A percentile compares a stretch with the other conserved stretches of the same genome.
phyloP scores from a whole-genome alignment of 768 basidiomycete genomes.

The Tubosaeta sp. region DNA sequence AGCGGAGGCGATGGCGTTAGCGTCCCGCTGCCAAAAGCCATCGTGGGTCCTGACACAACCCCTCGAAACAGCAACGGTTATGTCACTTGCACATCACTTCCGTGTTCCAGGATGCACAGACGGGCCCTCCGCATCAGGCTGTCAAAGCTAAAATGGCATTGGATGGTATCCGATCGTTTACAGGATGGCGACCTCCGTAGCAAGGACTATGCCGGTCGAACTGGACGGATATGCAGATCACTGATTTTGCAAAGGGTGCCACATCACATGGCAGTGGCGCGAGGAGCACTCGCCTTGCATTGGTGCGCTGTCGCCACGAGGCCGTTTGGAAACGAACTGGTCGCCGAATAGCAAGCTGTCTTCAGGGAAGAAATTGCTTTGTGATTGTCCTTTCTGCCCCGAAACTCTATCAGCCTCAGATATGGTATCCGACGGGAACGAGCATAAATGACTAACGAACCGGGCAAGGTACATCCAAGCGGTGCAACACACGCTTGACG shows the following conservation, averaged over 20 bases:
- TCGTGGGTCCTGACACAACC: slow-evolving; percentile 20
- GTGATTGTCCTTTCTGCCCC: slow-evolving; percentile 22
- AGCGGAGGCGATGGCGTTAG: slow-evolving; percentile 20
- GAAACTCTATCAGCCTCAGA: slow-evolving; percentile 20
- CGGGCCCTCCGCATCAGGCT: slow-evolving; percentile 26
- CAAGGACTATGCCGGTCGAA: too few relatives aligned
- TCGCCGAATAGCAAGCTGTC: slow-evolving; percentile 28
- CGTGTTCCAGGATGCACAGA: slow-evolving; percentile 27
- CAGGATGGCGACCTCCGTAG: neutral
- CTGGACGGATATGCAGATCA: slow-evolving; percentile 22
- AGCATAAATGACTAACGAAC: slow-evolving; percentile 28
- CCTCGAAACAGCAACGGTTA: slow-evolving; percentile 27
- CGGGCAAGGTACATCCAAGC: slow-evolving; percentile 1
- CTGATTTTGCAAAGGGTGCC: slow-evolving; percentile 31
- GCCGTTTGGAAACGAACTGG: slow-evolving; percentile 26
- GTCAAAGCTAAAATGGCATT: slow-evolving; percentile 17
- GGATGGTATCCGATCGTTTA: slow-evolving; percentile 1
- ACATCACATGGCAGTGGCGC: slow-evolving; percentile 25
- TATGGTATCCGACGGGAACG: slow-evolving; percentile 4
- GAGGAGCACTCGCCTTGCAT: slow-evolving; percentile 26
- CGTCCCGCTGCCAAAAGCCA: slow-evolving; percentile 5
- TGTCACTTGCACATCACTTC: slow-evolving; percentile 26
- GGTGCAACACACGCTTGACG: neutral
- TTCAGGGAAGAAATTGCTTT: slow-evolving; percentile 28
- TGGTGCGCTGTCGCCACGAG: slow-evolving; percentile 18